Evolutionary conservation across 805 yeast species (phyloP), one percentile per base, ranked within the genome.

Genomic region (Candida cerambycidarum): DNA sequence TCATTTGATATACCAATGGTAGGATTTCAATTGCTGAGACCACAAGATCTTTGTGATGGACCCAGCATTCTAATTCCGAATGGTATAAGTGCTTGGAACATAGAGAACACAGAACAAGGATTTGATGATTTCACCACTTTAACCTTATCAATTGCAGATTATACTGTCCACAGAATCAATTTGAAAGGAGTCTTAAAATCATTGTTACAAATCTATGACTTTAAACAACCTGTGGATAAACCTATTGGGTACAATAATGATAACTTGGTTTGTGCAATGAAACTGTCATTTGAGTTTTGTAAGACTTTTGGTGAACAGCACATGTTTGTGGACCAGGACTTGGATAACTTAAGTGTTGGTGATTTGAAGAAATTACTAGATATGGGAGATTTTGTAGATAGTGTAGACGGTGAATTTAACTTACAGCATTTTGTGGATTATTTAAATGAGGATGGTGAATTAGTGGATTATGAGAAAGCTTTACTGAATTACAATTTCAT

Each of bases 111-210:
- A 6, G 41, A 32, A 1, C 34, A 24, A 7, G 17, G 19, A 3
- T 34, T 43, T 28, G 53, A 56, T 7, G 71, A 65, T 47, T 55
- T 54, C 32, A 39, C 66, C 47, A 59, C 70, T 1, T 50, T 71
- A n/a, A 50, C 72, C 3, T 49, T 66, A 7, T 67, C 74, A 1
- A 61, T 65, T 18, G 57, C 65, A 3, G 75, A 71, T 46, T 52
- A 51, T 32, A 67, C 70, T 5, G 68, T 67, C 10, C 63, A 62
- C 34, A 53, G 56, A 14, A 50, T 71, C 8, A 63, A 67, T 40
- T 48, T 70, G 6, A 57, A 53, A 35, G 73, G 72, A 1, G 39
- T 69, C 3, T 50, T 70, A 35, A 51, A 49, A 7, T 52, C 56
- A 12, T 32, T 61, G 17, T 42, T 49, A n/a, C n/a, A n/a, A 6